Evolutionary conservation across 441 rosid species (phyloP).

Genomic region (Erodium chrysanthum): DNA sequence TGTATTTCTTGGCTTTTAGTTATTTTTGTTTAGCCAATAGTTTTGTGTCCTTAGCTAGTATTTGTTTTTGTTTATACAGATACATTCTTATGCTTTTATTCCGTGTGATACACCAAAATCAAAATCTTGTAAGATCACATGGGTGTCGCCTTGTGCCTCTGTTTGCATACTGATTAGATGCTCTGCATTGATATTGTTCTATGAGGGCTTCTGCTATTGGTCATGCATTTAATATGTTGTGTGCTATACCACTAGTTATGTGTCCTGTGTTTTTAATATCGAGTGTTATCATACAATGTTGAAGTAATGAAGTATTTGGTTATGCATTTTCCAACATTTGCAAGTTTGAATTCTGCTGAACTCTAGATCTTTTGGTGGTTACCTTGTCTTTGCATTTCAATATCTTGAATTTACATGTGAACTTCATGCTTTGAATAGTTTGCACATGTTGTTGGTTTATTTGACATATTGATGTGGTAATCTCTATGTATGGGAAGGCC

Average conservation of each 20-base stretch:
- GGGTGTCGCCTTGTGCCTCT: background rate
- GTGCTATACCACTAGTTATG: background rate
- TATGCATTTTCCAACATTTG: background rate
- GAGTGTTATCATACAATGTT: background rate
- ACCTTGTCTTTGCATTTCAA: background rate
- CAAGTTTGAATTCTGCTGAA: background rate
- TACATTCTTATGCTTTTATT: background rate
- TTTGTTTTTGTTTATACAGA: background rate
- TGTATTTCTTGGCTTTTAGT: background rate
- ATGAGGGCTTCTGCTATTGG: background rate
- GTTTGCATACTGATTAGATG: background rate
- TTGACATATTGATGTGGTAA: slow-evolving; percentile 1
- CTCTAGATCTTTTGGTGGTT: slow-evolving; percentile 2
- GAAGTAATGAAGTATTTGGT: background rate
- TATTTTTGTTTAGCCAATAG: background rate
- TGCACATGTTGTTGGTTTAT: background rate
- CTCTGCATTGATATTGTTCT: background rate
- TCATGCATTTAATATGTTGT: background rate
- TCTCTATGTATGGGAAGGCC: background rate
- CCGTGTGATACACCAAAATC: background rate
- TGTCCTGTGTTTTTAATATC: background rate
- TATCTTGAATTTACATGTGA: slow-evolving; percentile 6
- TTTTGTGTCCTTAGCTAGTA: too few relatives aligned
- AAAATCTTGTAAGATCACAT: background rate
- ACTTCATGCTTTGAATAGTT: background rate